Evolutionary conservation across 225 moss, liverwort and hornwort genomes (phyloP), one percentile per base, ranked within the genome.

Genomic region (Bryoerythrophyllum caledonicum): DNA sequence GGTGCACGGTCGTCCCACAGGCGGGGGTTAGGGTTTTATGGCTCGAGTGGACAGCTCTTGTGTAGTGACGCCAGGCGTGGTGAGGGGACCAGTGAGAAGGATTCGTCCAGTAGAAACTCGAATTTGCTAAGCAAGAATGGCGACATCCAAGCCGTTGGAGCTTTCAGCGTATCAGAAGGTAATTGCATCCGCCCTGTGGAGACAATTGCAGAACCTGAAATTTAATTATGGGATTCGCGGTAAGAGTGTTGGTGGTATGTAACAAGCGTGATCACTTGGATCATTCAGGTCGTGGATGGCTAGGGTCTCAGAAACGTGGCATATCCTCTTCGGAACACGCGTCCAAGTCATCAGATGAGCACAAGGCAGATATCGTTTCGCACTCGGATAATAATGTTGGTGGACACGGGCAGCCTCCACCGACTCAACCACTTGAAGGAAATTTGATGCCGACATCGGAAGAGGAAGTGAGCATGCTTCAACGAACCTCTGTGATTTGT

Each of bases 261-360:
- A 21, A 72, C 56, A 20, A 59, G n/a, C 10, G 12, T 69, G 63
- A 35, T 34, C 72, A 38, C 17, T 67, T 41, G 71, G 28, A 65
- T n/a, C 35, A 51, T 58, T 49, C 71, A 84, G 81, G 67, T 49
- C 24, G 25, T 59, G 66, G 43, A 48, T 85, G 82, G 61, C 72
- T 68, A 35, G 82, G 80, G 60, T 83, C 86, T 55, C 86, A 74
- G 59, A 92, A 43, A 78, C 89, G 86, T 68, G 80, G 71, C 61
- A 66, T 82, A 2, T 48, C 61, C 67, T 73, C 67, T 46, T 51
- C 55, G 41, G 72, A 34, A 54, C 70, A 77, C 48, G 61, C 67
- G 26, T 51, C 20, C 19, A 81, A 77, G 35, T 37, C 59, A 53
- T 55, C 74, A 73, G 34, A 68, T 52, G 35, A 59, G 17, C 73